A percentile compares a stretch with the other conserved stretches of the same genome.
Conservation (phyloP, 805 yeast genomes). For the Candida coquimbonensis region DNA sequence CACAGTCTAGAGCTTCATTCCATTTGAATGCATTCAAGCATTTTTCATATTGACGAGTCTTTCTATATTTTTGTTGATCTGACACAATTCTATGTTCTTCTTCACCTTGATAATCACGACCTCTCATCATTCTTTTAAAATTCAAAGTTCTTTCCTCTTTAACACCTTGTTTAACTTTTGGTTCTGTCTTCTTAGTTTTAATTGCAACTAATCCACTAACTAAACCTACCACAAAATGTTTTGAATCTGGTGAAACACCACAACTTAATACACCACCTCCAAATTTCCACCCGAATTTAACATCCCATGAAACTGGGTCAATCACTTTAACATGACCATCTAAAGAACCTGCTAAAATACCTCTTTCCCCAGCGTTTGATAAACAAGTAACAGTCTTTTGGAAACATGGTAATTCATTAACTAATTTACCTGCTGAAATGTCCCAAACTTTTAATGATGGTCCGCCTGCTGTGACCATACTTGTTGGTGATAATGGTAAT, state of each 20-base stretch:
- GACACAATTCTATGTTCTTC: conserved; percentile 67
- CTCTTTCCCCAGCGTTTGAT: conserved; percentile 56
- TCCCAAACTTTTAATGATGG: conserved; percentile 89
- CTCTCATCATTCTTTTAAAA: conserved; percentile 79
- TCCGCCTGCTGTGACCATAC: conserved; percentile 72
- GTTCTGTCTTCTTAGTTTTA: conserved; percentile 74
- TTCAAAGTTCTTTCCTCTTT: conserved; percentile 50
- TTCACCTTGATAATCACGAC: conserved; percentile 86
- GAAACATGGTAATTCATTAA: conserved; percentile 75
- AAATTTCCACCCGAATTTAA: conserved; percentile 94
- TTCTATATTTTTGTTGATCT: conserved; percentile 53
- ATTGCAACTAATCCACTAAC: conserved; percentile 84
- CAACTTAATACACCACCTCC: conserved; percentile 89
- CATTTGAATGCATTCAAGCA: conserved; percentile 84
- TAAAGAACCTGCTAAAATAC: conserved; percentile 87
- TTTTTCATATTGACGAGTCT: conserved; percentile 74
- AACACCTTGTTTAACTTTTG: conserved; percentile 45
- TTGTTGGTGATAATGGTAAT: conserved; percentile 64
- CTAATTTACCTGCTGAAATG: conserved; percentile 63
- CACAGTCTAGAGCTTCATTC: conserved; percentile 87
- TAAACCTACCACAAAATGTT: conserved; percentile 89
- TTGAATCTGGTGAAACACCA: conserved; percentile 79
- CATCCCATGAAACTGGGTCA: conserved; percentile 76
- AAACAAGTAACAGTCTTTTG: conserved; percentile 90
- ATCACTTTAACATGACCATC: conserved; percentile 97